Conservation (phyloP, 2,329 filamentous ascomycete species). For the Nakataea oryzae region DNA sequence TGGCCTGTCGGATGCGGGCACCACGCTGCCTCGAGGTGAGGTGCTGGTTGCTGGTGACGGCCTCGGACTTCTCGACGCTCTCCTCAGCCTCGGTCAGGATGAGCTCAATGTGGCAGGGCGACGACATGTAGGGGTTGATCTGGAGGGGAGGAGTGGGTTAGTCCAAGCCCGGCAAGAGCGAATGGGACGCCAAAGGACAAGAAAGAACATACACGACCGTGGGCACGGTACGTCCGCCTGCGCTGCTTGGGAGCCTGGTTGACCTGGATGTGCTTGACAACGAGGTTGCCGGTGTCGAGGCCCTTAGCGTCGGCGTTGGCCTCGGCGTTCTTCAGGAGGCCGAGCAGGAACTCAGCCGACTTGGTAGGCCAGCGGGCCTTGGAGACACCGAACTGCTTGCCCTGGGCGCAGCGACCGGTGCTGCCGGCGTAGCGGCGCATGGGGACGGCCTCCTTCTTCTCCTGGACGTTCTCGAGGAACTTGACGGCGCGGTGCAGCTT, state of each 20-base stretch:
- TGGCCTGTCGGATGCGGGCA: slow-evolving; percentile 50
- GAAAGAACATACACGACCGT: slow-evolving; percentile 86
- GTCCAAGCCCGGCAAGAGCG: background rate
- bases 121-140: slow-evolving; percentile 99
- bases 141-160: slow-evolving; percentile 22
- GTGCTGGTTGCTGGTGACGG: slow-evolving; percentile 52
- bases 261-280: slow-evolving; percentile 99
- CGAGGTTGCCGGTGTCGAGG: slow-evolving; percentile 90
- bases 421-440: slow-evolving; percentile 96
- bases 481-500: slow-evolving; percentile 89
- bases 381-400: slow-evolving; percentile 98
- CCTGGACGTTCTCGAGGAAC: slow-evolving; percentile 97
- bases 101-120: slow-evolving; percentile 99
- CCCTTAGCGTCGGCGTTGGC: slow-evolving; percentile 96
- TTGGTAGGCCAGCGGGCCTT: slow-evolving; percentile 98
- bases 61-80: slow-evolving; percentile 82
- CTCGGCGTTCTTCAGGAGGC: slow-evolving; percentile 95
- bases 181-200: slow-evolving; percentile 2
- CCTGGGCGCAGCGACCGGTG: slow-evolving; percentile 94
- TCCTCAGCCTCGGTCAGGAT: slow-evolving; percentile 98
- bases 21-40: slow-evolving; percentile 92
- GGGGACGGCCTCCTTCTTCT: slow-evolving; percentile 94
- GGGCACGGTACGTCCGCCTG: slow-evolving; percentile 97
- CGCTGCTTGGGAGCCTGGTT: slow-evolving; percentile 99
- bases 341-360: slow-evolving; percentile 96